Conservation (phyloP, 495 filamentous ascomycete species). For the Trichocladium uniseriatum region DNA sequence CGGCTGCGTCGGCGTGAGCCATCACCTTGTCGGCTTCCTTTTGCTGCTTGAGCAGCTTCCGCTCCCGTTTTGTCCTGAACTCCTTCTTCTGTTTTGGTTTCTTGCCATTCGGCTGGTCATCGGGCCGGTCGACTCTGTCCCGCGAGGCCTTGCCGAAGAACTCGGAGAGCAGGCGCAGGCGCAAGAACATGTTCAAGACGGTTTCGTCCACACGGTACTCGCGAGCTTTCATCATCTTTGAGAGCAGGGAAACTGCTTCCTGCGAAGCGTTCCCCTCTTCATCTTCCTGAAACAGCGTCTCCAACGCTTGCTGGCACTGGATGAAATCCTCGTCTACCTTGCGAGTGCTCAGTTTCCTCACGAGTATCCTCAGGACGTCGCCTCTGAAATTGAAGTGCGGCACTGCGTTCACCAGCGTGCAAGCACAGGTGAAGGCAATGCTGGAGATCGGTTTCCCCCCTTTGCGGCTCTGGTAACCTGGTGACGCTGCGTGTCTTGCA, state of each 20-base stretch:
- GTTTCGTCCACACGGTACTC: constrained; percentile 74
- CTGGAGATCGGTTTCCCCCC: constrained; percentile 42
- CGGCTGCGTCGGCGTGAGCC: constrained; percentile 79
- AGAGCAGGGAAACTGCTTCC: constrained; percentile 73
- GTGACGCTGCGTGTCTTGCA: constrained; percentile 47
- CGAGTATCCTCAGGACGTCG: constrained; percentile 77
- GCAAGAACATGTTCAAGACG: constrained; percentile 83
- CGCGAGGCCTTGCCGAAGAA: constrained; percentile 73
- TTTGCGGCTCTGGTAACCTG: constrained; percentile 25
- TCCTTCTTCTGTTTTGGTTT: constrained; percentile 61
- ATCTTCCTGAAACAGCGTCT: constrained; percentile 75
- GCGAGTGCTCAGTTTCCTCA: constrained; percentile 66
- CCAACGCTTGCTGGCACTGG: constrained; percentile 71
- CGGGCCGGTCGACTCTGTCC: constrained; percentile 54
- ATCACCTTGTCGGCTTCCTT: constrained; percentile 88
- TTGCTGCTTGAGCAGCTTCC: constrained; percentile 64
- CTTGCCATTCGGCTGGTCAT: constrained; percentile 43
- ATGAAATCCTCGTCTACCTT: constrained; percentile 60
- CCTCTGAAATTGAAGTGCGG: constrained; percentile 94
- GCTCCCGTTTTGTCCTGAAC: constrained; percentile 40
- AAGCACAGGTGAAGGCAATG: constrained; percentile 78
- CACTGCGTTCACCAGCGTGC: constrained; percentile 63
- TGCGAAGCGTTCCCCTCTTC: constrained; percentile 80
- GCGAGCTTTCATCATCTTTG: constrained; percentile 87
- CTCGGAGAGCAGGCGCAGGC: constrained; percentile 79